These are phyloP conservation scores for Pleurotus eryngii DNA, from an alignment of 768 basidiomycete genomes.

Conservation along the genomic window DNA sequence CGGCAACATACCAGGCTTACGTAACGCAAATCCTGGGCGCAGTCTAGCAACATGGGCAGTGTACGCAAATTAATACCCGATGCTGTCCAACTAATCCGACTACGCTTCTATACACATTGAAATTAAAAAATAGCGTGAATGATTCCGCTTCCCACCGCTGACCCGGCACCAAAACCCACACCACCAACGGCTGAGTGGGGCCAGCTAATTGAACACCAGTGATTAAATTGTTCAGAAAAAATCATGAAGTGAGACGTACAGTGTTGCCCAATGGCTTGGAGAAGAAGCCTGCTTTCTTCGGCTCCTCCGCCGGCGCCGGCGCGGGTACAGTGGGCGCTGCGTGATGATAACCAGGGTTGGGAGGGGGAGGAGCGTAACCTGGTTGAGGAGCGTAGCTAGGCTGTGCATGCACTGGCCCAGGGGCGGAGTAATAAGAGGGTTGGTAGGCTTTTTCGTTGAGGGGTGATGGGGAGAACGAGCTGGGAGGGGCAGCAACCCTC, in stretches of 20 bases:
- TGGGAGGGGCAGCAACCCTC: constrained; percentile 31
- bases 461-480: neutral
- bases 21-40: neutral
- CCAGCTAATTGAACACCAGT: constrained; percentile 31
- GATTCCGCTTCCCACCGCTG: constrained; percentile 40
- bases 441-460: neutral
- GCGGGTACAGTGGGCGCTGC: constrained; percentile 21
- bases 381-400: constrained; percentile 3
- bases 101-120: neutral
- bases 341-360: constrained; percentile 17
- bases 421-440: constrained; percentile 9
- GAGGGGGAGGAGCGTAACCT: constrained; percentile 13
- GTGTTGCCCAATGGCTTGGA: constrained; percentile 45
- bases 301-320: constrained; percentile 39
- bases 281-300: constrained; percentile 40
- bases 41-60: neutral
- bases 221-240: neutral
- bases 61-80: neutral
- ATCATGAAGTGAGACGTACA: constrained; percentile 24
- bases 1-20: neutral
- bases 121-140: constrained; percentile 46
- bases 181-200: constrained; percentile 58
- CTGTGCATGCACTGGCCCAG: constrained; percentile 10
- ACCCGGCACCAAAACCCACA: constrained; percentile 71
- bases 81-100: too few relatives aligned